Base-by-base conservation (phyloP, 306 rosid species). In the Prunus dulcis region DNA sequence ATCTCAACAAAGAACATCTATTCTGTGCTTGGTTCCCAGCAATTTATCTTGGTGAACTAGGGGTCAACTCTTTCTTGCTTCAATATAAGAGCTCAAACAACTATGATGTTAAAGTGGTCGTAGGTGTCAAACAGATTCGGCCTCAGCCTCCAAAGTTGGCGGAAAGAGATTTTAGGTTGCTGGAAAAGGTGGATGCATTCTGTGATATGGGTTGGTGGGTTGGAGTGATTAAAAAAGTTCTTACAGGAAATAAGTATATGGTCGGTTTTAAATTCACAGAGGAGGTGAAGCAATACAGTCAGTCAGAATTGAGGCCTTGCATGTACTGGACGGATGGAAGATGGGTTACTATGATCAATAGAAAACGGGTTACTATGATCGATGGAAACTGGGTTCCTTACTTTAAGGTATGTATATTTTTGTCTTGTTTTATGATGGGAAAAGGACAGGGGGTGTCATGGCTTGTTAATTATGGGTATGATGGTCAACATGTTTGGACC, bases 141-240 rank as follows among this genome's bases (percentile, higher is more conserved):
- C 80, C 75, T 77, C 22, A 3, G 27, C 80, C 69, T 45, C 80
- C 75, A 45, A 43, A 46, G 0, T 23, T n/a, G 6, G 60, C 46
- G 28, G 74, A 34, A 10, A 41, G 17, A 18, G 45, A 12, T 25
- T 45, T 68, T 28, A 51, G 9, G 20, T 45, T 68, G 56, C 3
- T 27, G 66, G 34, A 20, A 43, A 57, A 18, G 32, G 80, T 77
- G 57, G 75, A 77, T 46, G 75, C 75, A 45, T 58, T 55, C 46
- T 18, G n/a, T 57, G 69, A 27, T 19, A 12, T 27, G 30, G 11
- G 80, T 27, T 77, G 80, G 80, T 77, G 68, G 32, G 80, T 67
- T 15, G 80, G 80, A 27, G 61, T 19, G 12, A 45, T 68, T 77
- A 46, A 50, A 5, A 57, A 23, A 45, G 60, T 68, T 27, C 34